These are phyloP conservation scores for Pseudomonodictys pantanalensis DNA, from an alignment of 495 filamentous ascomycete genomes.

Conservation along the genomic window DNA sequence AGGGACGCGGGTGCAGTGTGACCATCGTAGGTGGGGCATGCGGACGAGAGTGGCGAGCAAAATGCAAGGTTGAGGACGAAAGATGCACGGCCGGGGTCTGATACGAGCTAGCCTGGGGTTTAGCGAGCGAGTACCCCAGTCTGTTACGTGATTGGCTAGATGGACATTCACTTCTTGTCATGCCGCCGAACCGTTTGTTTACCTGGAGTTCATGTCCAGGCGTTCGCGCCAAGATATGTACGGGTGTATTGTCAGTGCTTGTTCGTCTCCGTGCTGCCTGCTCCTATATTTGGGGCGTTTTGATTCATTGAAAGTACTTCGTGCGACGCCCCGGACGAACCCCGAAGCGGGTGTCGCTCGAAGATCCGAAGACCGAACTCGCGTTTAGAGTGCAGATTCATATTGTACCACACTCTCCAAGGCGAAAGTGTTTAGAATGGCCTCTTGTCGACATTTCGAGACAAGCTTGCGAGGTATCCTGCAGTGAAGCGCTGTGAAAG, in stretches of 20 bases:
- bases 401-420: too few species aligned
- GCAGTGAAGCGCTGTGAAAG: too few species aligned
- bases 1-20: not conserved
- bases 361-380: not conserved
- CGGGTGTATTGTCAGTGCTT: too few species aligned
- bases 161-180: not conserved
- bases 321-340: not conserved
- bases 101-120: constrained; percentile 11
- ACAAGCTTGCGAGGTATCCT: too few species aligned
- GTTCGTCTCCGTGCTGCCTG: too few species aligned
- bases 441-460: too few species aligned
- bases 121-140: constrained; percentile 1
- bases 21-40: not conserved
- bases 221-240: too few species aligned
- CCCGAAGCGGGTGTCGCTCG: not conserved
- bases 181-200: not conserved
- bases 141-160: constrained; percentile 11
- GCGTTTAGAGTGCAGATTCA: too few species aligned
- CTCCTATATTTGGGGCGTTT: too few species aligned
- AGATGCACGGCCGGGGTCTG: constrained; percentile 7
- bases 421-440: too few species aligned
- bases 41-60: not conserved
- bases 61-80: not conserved
- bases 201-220: too few species aligned
- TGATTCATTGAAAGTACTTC: too few species aligned